Conservation (phyloP, 1,139 yeast genomes). For the Zygotorulaspora mrakii region DNA sequence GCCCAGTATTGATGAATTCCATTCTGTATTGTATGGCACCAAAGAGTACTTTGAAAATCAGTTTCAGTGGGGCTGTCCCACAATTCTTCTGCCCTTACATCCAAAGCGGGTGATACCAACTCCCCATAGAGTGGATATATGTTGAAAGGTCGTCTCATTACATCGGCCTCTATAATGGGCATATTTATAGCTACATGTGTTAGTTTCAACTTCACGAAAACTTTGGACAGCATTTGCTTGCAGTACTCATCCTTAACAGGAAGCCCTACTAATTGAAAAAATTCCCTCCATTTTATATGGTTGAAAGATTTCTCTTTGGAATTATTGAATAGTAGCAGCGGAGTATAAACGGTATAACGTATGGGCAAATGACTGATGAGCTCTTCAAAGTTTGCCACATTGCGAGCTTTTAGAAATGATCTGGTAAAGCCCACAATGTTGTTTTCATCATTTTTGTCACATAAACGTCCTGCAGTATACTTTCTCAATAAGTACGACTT, state of each 20-base stretch:
- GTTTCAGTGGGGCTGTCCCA: constrained; percentile 41
- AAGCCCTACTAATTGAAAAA: constrained; percentile 17
- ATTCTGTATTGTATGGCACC: constrained; percentile 72
- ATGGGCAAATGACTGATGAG: constrained; percentile 41
- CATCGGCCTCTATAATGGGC: constrained; percentile 58
- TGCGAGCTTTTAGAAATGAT: constrained; percentile 14
- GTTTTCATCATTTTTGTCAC: constrained; percentile 7
- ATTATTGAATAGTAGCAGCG: constrained; percentile 54
- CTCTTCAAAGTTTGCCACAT: constrained; percentile 9
- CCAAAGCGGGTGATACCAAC: constrained; percentile 48
- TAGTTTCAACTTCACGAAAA: constrained; percentile 27
- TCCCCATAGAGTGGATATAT: constrained; percentile 60
- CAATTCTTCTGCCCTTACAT: constrained; percentile 25
- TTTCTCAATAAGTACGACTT: constrained; percentile 8
- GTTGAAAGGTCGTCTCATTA: constrained; percentile 58
- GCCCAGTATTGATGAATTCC: constrained; percentile 81
- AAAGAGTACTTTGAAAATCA: constrained; percentile 55
- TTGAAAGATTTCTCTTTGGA: constrained; percentile 42
- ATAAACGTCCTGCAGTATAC: constrained; percentile 3
- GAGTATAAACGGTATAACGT: constrained; percentile 63
- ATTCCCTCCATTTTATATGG: constrained; percentile 37
- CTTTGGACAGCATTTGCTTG: constrained; percentile 25
- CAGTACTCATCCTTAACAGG: constrained; percentile 29
- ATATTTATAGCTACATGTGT: constrained; percentile 71
- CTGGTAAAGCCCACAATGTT: constrained; percentile 19